A percentile compares a stretch with the other conserved stretches of the same genome.
Conservation (phyloP, 306 rosid genomes). For the Phaseolus lunatus region DNA sequence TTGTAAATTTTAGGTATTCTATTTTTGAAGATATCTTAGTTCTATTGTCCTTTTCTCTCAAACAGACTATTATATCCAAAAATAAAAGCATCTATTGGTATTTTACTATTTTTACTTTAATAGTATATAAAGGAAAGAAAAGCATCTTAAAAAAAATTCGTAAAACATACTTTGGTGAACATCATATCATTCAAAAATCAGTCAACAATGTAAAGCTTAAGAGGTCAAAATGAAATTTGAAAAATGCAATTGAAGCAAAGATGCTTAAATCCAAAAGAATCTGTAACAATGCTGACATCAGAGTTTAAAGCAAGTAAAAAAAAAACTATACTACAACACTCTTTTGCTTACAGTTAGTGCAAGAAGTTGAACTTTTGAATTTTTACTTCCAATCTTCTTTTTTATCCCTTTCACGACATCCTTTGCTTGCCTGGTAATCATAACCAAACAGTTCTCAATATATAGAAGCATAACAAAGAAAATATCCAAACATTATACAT, state of each 20-base stretch:
- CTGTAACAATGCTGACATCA: constrained; percentile 23
- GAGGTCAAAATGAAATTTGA: constrained; percentile 31
- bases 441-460: constrained; percentile 40
- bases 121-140: constrained; percentile 4
- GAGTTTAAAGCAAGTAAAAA: neutral
- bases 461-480: constrained; percentile 3
- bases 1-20: constrained; percentile 1
- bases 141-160: neutral
- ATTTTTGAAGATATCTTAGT: constrained; percentile 4
- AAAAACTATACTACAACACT: neutral
- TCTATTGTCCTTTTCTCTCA: neutral
- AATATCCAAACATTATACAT: constrained; percentile 23
- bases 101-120: neutral
- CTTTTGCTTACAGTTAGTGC: constrained; percentile 76
- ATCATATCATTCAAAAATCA: constrained; percentile 16
- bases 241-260: neutral
- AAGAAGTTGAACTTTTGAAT: constrained; percentile 94
- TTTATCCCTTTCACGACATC: constrained; percentile 89
- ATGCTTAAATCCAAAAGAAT: constrained; percentile 10
- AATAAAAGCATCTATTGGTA: neutral
- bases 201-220: neutral
- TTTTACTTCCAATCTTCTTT: constrained; percentile 93
- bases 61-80: neutral
- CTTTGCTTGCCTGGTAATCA: constrained; percentile 84
- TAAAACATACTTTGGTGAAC: constrained; percentile 1